Evolutionary conservation across 768 basidiomycete species (phyloP).

Genomic region (Stropharia rugosoannulata): DNA sequence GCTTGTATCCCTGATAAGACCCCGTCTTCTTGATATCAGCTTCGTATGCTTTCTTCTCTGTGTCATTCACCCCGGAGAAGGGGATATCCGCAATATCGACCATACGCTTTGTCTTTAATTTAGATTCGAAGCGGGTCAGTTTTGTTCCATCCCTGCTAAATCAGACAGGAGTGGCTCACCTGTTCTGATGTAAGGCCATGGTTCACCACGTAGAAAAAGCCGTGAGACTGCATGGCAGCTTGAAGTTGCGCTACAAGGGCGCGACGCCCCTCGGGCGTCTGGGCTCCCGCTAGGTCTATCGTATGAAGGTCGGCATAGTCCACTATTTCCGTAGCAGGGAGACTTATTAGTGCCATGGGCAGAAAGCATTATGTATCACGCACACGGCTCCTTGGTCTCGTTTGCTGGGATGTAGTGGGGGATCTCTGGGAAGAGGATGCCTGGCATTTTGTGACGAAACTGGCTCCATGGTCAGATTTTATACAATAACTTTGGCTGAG

Average conservation of each 20-base stretch:
- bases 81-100: conserved; percentile 50
- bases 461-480: no score
- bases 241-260: conserved; percentile 38
- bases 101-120: conserved; percentile 39
- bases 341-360: neutral
- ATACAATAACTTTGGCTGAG: no score
- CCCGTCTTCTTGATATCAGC: conserved; percentile 39
- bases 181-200: conserved; percentile 41
- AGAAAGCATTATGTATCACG: conserved; percentile 10
- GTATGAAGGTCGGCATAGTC: conserved; percentile 49
- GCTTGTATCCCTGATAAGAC: conserved; percentile 57
- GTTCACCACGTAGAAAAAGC: conserved; percentile 50
- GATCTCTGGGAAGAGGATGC: conserved; percentile 9
- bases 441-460: conserved; percentile 8
- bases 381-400: conserved; percentile 10
- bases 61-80: conserved; percentile 36
- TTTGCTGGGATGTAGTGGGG: conserved; percentile 20
- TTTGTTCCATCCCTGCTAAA: neutral
- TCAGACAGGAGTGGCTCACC: conserved; percentile 20
- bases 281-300: conserved; percentile 46
- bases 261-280: conserved; percentile 34
- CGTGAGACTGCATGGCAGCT: conserved; percentile 43
- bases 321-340: conserved; percentile 16
- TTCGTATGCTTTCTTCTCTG: conserved; percentile 43
- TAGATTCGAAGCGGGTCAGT: no score